These are phyloP conservation scores for Cryptococcus sp. DNA, from an alignment of 1,284 basidiomycete species.

Conservation along the genomic window DNA sequence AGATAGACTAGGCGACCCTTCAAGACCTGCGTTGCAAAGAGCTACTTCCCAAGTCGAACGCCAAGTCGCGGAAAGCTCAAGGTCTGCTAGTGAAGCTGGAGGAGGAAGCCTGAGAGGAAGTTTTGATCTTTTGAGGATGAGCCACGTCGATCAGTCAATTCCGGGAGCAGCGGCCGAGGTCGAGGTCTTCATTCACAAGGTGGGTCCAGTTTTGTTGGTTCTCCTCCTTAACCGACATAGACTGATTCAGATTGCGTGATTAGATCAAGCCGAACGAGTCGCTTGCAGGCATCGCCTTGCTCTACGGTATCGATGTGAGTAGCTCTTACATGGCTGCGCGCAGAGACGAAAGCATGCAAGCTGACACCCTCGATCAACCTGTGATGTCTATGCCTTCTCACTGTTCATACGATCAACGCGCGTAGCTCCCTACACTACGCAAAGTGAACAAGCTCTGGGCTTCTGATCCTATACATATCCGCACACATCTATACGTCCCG, in stretches of 20 bases:
- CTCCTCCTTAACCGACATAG: not conserved
- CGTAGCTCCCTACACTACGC: constrained; percentile 67
- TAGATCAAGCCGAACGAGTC: constrained; percentile 72
- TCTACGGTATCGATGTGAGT: constrained; percentile 75
- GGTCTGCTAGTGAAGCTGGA: constrained; percentile 31
- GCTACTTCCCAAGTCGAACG: constrained; percentile 47
- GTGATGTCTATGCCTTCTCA: not conserved
- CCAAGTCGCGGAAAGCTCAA: constrained; percentile 41
- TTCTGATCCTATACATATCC: constrained; percentile 82
- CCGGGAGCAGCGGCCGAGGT: constrained; percentile 30
- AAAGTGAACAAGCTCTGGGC: constrained; percentile 87
- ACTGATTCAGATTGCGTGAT: not conserved
- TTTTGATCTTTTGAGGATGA: constrained; percentile 39
- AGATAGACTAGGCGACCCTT: constrained; percentile 20
- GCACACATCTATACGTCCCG: constrained; percentile 78
- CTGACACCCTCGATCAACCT: not conserved
- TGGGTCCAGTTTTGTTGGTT: constrained; percentile 23
- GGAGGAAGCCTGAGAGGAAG: constrained; percentile 33
- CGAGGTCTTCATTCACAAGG: constrained; percentile 55
- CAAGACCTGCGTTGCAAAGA: constrained; percentile 39
- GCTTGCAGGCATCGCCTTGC: constrained; percentile 77
- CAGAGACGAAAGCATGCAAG: not conserved
- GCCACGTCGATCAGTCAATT: constrained; percentile 7
- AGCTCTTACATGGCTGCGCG: not conserved
- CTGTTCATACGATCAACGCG: not conserved